Evolutionary conservation across 495 filamentous ascomycete genomes (phyloP).

Genomic region (Tuber indicum): DNA sequence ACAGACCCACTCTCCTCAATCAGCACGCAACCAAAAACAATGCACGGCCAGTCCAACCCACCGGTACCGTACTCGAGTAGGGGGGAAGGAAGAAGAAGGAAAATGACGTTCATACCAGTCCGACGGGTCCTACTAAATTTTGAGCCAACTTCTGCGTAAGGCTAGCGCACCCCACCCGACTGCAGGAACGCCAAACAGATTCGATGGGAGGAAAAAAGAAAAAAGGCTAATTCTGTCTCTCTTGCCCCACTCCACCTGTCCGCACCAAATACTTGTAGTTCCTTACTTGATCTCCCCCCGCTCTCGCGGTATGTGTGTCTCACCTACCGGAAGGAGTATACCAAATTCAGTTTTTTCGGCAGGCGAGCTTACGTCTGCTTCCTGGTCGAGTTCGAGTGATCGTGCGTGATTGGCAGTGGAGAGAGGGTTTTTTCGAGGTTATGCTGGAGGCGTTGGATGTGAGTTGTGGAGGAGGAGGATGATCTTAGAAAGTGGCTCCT

Average conservation of each 20-base stretch:
- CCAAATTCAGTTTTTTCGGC: background rate
- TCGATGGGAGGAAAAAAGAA: background rate
- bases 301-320: background rate
- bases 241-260: background rate
- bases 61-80: background rate
- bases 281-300: background rate
- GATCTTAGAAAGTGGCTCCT: background rate
- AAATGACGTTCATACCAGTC: background rate
- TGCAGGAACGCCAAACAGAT: background rate
- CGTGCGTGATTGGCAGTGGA: background rate
- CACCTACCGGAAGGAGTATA: background rate
- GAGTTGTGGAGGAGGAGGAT: background rate
- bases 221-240: background rate
- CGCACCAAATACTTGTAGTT: background rate
- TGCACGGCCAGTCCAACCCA: background rate
- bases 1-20: background rate
- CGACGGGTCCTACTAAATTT: background rate
- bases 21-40: background rate
- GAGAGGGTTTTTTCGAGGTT: background rate
- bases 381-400: background rate
- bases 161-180: background rate
- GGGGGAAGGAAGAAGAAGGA: background rate
- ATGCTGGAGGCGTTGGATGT: background rate
- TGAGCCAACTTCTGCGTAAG: background rate
- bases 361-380: background rate